Evolutionary conservation across 495 filamentous ascomycete species (phyloP), one percentile per base, ranked within the genome.

Genomic region (Xylaria castorea): DNA sequence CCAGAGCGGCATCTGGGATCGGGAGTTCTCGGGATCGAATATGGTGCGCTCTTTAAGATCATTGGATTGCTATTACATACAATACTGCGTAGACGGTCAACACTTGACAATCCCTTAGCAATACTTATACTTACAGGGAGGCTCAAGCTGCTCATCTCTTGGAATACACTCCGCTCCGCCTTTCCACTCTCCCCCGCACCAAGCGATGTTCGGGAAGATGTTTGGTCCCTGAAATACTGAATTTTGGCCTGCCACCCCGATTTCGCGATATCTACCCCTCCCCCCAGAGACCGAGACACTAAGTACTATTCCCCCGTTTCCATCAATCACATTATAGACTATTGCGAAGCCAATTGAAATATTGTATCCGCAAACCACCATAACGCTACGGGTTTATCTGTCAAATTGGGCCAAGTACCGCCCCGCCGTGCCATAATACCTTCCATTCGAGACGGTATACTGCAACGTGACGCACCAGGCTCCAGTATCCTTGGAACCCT

Each of bases 391-490:
- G 32, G 5, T 18, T 38, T 30, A 8, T 61, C 34, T 61, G n/a
- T 61, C 34, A 22, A 11, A n/a, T 36, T 38, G 7, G 34, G 34
- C 5, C 53, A 32, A 32, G 53, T 32, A 57, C 3, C 32, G 14
- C 53, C 53, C 53, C 53, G 53, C 53, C 53, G 5, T 32, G 53
- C 53, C 53, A 57, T 8, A 57, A 57, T 57, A 57, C 27, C 53
- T 57, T 57, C 25, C 14, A 18, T 27, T 57, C 53, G 30, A 27
- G 53, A 57, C 27, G 5, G 53, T 57, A 32, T 27, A 18, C 66
- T 70, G 68, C 68, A 70, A 70, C 68, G 68, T 62, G 68, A 70
- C 68, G 68, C 50, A 48, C 67, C 27, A n/a, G 55, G 20, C 38
- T 25, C 25, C 14, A 32, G 22, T 64, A 12, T 66, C 32, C 40